Conservation (phyloP, 768 basidiomycete species). For the Imleria badia region DNA sequence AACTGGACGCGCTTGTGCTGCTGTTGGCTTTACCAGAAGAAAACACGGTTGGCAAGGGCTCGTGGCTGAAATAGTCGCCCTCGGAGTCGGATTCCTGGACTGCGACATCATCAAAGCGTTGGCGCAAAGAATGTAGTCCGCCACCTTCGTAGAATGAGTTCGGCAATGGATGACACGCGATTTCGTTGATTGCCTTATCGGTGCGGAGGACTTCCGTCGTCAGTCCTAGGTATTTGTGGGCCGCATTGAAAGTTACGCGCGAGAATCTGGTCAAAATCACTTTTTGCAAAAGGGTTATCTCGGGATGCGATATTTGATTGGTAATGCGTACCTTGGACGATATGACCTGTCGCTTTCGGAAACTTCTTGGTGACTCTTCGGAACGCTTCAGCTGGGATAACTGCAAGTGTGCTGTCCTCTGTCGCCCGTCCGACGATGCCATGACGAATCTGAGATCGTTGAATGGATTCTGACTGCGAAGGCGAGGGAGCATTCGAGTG, state of each 20-base stretch:
- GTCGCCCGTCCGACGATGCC: slow-evolving; percentile 91
- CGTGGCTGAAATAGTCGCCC: slow-evolving; percentile 54
- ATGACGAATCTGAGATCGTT: slow-evolving; percentile 44
- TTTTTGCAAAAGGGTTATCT: slow-evolving; percentile 27
- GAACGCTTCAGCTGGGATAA: slow-evolving; percentile 98
- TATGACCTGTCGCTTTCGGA: slow-evolving; percentile 95
- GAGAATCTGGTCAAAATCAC: slow-evolving; percentile 96
- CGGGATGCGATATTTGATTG: slow-evolving; percentile 3
- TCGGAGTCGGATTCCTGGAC: slow-evolving; percentile 47
- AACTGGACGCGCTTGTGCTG: slow-evolving; percentile 8
- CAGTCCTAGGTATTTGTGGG: slow-evolving; percentile 93
- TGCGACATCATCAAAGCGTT: slow-evolving; percentile 74
- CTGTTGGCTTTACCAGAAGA: slow-evolving; percentile 22
- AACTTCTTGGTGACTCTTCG: slow-evolving; percentile 91
- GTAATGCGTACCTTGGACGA: slow-evolving; percentile 73
- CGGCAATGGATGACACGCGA: slow-evolving; percentile 94
- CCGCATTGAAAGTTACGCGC: slow-evolving; percentile 95
- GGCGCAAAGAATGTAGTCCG: slow-evolving; percentile 84
- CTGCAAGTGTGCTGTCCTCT: slow-evolving; percentile 94
- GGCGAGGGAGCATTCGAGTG: slow-evolving; percentile 23
- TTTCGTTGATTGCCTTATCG: slow-evolving; percentile 95
- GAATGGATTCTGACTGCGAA: slow-evolving; percentile 25
- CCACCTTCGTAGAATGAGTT: slow-evolving; percentile 89
- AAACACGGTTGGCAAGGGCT: slow-evolving; percentile 15
- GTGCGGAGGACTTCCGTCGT: slow-evolving; percentile 95